Conservation (phyloP, 176 grass and related monocot species). For the Thinopyrum elongatum region DNA sequence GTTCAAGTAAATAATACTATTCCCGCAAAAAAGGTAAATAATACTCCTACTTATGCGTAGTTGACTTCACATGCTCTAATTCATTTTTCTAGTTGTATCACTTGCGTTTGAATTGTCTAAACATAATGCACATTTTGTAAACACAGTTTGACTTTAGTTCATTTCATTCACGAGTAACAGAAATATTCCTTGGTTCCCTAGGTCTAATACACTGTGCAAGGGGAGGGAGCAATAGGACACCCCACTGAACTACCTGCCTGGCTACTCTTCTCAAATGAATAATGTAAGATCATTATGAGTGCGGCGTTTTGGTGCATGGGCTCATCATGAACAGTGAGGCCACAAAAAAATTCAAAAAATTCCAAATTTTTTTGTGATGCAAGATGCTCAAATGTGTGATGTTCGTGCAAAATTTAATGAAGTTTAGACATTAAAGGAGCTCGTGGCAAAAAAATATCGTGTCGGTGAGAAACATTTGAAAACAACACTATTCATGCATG, state of each 20-base stretch:
- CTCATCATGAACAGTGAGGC: too few species aligned
- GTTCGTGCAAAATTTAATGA: too few species aligned
- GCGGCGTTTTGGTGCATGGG: too few species aligned
- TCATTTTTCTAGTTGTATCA: not conserved
- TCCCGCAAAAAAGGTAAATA: too few species aligned
- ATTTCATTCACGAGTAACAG: not conserved
- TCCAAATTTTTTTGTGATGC: too few species aligned
- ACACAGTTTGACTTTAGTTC: slow-evolving; percentile 24
- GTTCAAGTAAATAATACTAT: not conserved
- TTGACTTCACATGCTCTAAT: slow-evolving; percentile 8
- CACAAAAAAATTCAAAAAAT: too few species aligned
- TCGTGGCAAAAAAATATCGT: too few species aligned
- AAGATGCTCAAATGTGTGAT: too few species aligned
- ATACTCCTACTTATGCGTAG: not conserved
- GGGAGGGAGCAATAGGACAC: not conserved
- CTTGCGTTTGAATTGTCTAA: not conserved
- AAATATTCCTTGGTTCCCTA: slow-evolving; percentile 32
- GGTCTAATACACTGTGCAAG: not conserved
- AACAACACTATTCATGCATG: too few species aligned
- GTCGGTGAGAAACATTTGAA: too few species aligned
- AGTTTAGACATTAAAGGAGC: too few species aligned
- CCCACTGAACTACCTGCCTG: not conserved
- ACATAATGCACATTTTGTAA: not conserved
- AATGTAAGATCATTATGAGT: too few species aligned
- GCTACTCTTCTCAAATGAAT: not conserved